Base-by-base conservation (phyloP, 176 grass and related monocot species). In the Carex parvula region DNA sequence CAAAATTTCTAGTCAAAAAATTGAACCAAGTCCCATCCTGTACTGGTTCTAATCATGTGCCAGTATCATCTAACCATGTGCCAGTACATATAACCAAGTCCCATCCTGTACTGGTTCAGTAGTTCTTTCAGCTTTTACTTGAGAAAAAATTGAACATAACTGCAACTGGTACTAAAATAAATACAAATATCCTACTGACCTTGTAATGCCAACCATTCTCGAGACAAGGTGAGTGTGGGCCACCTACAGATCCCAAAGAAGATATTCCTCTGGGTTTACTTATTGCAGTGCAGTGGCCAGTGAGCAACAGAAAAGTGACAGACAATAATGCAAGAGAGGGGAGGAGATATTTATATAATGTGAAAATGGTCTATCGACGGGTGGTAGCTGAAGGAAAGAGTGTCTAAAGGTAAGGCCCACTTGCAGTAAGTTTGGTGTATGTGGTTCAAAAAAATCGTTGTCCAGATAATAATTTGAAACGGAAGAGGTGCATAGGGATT, bases 301-400 rank as follows among this genome's bases (percentile, higher is more conserved):
- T 55, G 73, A 32, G 14, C 24, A 77, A 77, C 73, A 77, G 73
- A 77, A 77, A 77, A 0, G 70, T 21, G 52, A 75, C 44, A 77
- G 7, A 56, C 73, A 30, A 54, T 17, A 29, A 16, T 30, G 14
- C 50, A 54, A 77, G 2, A 16, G 50, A 75, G 4, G 52, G 12
- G 5, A 17, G 8, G 14, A 60, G 15, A 80, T 39, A 35, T 62
- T 20, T 4, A 44, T 76, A n/a, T 60, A 44, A 17, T 80, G 21
- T 70, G 17, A 16, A 80, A 56, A 18, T n/a, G 78, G 78, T 79
- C n/a, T 58, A 10, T 30, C 18, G 41, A 41, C 53, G 60, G 16
- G 53, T 59, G 77, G 77, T 60, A 33, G 9, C 10, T 20, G 16
- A 9, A 9, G 0, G 16, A 18, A 70, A 44, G 14, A 68, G 6